Evolutionary conservation across 148 eudicot genomes (phyloP).

Genomic region (Rheum nobile): DNA sequence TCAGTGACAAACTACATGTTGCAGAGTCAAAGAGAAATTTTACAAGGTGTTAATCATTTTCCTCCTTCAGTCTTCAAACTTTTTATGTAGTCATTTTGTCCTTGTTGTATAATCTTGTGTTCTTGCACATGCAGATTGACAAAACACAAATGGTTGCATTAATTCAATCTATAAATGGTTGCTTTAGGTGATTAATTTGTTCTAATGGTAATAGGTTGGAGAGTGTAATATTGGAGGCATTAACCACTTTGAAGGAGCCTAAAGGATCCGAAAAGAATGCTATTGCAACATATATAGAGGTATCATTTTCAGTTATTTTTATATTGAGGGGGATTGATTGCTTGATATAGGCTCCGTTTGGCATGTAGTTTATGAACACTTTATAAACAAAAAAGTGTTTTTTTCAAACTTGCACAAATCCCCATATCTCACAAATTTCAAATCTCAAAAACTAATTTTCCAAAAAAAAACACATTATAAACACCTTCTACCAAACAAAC

Average conservation of each 20-base stretch:
- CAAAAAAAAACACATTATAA: no score
- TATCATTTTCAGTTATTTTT: constrained; percentile 14
- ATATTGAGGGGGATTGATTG: neutral
- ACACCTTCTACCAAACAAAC: no score
- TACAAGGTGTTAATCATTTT: constrained; percentile 37
- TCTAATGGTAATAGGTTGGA: constrained; percentile 43
- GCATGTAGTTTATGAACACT: no score
- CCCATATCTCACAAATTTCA: no score
- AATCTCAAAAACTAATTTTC: no score
- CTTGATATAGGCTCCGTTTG: neutral
- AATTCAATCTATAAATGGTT: neutral
- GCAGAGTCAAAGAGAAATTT: constrained; percentile 37
- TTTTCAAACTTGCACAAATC: no score
- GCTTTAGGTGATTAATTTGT: neutral
- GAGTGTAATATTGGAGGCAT: constrained; percentile 56
- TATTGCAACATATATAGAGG: constrained; percentile 72
- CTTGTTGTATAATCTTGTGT: neutral
- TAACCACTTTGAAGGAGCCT: constrained; percentile 56
- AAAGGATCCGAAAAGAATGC: constrained; percentile 63
- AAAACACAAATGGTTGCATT: neutral
- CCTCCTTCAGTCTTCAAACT: neutral
- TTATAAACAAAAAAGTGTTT: no score
- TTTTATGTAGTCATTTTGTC: neutral
- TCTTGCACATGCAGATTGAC: neutral
- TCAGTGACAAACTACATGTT: constrained; percentile 20